Evolutionary conservation across 441 rosid species (phyloP).

Genomic region (Pelargonium citronellum): DNA sequence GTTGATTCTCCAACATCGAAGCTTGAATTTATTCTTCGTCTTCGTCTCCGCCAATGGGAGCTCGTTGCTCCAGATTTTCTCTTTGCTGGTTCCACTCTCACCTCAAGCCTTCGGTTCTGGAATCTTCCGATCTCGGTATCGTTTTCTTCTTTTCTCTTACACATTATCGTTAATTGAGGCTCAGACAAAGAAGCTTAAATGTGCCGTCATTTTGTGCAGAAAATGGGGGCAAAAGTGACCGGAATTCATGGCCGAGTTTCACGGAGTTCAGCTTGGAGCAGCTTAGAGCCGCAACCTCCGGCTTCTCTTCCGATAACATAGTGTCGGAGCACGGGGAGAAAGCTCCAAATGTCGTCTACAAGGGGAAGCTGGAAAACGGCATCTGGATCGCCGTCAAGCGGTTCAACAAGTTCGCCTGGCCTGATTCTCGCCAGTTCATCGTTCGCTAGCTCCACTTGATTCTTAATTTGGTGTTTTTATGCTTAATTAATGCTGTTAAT

Average conservation of each 20-base stretch:
- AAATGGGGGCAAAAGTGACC: background rate
- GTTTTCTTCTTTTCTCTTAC: background rate
- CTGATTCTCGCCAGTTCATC: slow-evolving; percentile 66
- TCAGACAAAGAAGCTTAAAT: background rate
- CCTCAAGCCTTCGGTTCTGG: slow-evolving; percentile 5
- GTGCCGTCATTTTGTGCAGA: background rate
- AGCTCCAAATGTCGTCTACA: slow-evolving; percentile 34
- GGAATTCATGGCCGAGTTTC: slow-evolving; percentile 14
- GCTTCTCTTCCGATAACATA: slow-evolving; percentile 49
- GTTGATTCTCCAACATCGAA: too few species aligned
- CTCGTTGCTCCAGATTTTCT: slow-evolving; percentile 7
- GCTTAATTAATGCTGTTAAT: background rate
- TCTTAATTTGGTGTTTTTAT: background rate
- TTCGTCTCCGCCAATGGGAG: background rate
- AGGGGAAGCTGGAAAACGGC: slow-evolving; percentile 54
- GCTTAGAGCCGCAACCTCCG: slow-evolving; percentile 34
- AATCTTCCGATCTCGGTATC: slow-evolving; percentile 7
- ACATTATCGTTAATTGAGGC: background rate
- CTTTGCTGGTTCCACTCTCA: background rate
- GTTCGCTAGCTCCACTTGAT: slow-evolving; percentile 16
- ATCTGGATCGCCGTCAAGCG: slow-evolving; percentile 56
- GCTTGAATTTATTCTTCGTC: background rate
- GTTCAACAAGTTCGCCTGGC: slow-evolving; percentile 66
- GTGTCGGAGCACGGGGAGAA: slow-evolving; percentile 76
- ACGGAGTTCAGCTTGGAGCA: slow-evolving; percentile 21